A percentile compares a stretch with the other conserved stretches of the same genome.
These are phyloP conservation scores for Naganishia albida DNA, from an alignment of 1,284 basidiomycete genomes.

Conservation along the genomic window DNA sequence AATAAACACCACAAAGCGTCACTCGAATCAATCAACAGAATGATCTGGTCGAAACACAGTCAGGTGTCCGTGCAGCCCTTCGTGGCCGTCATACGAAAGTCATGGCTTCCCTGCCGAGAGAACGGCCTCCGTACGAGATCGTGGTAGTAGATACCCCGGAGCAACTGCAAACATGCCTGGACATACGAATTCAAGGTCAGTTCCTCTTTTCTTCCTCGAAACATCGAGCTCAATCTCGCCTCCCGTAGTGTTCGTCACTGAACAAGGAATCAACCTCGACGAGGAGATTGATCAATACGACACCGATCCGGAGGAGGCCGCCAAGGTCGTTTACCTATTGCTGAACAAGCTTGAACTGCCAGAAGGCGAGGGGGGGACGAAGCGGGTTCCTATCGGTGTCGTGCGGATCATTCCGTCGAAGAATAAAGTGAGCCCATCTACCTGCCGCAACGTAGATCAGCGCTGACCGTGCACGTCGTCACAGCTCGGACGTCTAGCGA, in stretches of 20 bases:
- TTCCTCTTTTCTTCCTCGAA: neutral
- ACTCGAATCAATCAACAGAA: too few relatives aligned
- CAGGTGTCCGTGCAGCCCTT: too few relatives aligned
- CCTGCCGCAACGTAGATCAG: too few relatives aligned
- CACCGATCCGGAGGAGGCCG: neutral
- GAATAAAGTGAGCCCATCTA: constrained; percentile 41
- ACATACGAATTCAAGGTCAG: constrained; percentile 50
- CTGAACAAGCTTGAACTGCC: constrained; percentile 29
- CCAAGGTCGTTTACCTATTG: constrained; percentile 35
- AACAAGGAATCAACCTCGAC: constrained; percentile 43
- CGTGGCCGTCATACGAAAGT: too few relatives aligned
- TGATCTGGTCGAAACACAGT: too few relatives aligned
- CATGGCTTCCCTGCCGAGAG: neutral
- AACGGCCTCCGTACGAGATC: constrained; percentile 15
- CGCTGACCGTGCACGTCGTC: too few relatives aligned
- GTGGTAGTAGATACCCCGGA: constrained; percentile 41
- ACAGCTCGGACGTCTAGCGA: constrained; percentile 43
- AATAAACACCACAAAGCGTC: too few relatives aligned
- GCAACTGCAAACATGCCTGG: constrained; percentile 47
- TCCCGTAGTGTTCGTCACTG: constrained; percentile 47
- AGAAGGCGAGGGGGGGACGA: constrained; percentile 15
- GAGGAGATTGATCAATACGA: constrained; percentile 21
- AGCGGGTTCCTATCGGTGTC: constrained; percentile 46
- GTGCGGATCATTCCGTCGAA: constrained; percentile 45
- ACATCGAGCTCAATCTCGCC: neutral